These are phyloP conservation scores for Trichopus zeylanicus DNA, from an alignment of 116 monocot species.

Conservation along the genomic window DNA sequence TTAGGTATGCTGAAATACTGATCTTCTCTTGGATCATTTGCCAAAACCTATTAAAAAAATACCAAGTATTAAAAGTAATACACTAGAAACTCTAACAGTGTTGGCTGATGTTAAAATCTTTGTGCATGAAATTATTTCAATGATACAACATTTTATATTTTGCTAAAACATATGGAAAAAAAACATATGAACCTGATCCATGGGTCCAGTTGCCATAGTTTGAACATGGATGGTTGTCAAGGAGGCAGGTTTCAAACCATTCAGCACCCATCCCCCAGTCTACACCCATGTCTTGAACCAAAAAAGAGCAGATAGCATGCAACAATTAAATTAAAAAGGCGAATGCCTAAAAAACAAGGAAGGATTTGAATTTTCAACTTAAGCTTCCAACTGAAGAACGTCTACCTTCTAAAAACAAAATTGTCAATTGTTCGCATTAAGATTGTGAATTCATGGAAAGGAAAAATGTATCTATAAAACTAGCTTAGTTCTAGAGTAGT, in stretches of 20 bases:
- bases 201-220: slow-evolving; percentile 99
- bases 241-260: slow-evolving; percentile 86
- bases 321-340: background rate
- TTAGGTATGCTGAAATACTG: slow-evolving; percentile 94
- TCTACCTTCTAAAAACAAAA: too few relatives aligned
- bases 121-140: too few relatives aligned
- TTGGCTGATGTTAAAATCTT: background rate
- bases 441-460: too few relatives aligned
- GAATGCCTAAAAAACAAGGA: background rate
- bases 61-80: background rate
- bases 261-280: slow-evolving; percentile 98
- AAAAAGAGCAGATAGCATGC: slow-evolving; percentile 93
- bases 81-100: background rate
- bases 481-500: too few relatives aligned
- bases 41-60: slow-evolving; percentile 51
- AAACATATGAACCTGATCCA: slow-evolving; percentile 76
- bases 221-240: slow-evolving; percentile 93
- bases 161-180: background rate
- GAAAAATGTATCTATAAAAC: too few relatives aligned
- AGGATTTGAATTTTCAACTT: background rate
- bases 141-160: too few relatives aligned
- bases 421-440: too few relatives aligned
- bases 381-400: too few relatives aligned
- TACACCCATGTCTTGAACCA: slow-evolving; percentile 85
- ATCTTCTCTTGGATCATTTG: slow-evolving; percentile 97